Percentiles rank a stretch among this genome's conserved stretches.
These are phyloP conservation scores for Gilbertella persicaria DNA, from an alignment of 371 early-diverging fungal species.

Conservation along the genomic window DNA sequence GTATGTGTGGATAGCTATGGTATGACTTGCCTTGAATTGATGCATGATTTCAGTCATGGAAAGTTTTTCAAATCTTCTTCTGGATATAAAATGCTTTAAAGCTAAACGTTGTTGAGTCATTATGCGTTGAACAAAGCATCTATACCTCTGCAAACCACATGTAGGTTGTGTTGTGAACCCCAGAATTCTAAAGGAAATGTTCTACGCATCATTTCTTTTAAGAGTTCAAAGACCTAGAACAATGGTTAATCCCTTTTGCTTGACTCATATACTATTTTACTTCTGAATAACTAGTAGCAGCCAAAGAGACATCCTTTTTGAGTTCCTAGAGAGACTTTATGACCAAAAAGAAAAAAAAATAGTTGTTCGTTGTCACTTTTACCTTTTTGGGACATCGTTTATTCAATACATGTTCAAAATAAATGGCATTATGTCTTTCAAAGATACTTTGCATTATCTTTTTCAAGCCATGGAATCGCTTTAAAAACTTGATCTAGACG, in stretches of 20 bases:
- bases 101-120: too few relatives aligned
- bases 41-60: slow-evolving; percentile 60
- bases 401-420: background rate
- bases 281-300: background rate
- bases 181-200: slow-evolving; percentile 57
- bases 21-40: slow-evolving; percentile 53
- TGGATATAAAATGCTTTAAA: slow-evolving; percentile 46
- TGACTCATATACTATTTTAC: too few relatives aligned
- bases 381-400: slow-evolving; percentile 8
- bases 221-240: slow-evolving; percentile 6
- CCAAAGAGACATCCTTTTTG: slow-evolving; percentile 4
- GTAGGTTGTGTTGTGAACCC: slow-evolving; percentile 54
- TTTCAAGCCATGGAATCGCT: background rate
- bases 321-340: background rate
- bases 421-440: background rate
- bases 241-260: background rate
- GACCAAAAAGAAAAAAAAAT: too few relatives aligned
- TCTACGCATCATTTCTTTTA: slow-evolving; percentile 21
- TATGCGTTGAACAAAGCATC: too few relatives aligned
- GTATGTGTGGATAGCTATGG: background rate
- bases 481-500: slow-evolving; percentile 10
- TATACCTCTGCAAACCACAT: slow-evolving; percentile 48
- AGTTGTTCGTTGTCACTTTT: too few relatives aligned
- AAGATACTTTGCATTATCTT: slow-evolving; percentile 3
- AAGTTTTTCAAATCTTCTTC: slow-evolving; percentile 62